Evolutionary conservation across 2,329 filamentous ascomycete genomes (phyloP).

Genomic region (Celoporthe dispersa): DNA sequence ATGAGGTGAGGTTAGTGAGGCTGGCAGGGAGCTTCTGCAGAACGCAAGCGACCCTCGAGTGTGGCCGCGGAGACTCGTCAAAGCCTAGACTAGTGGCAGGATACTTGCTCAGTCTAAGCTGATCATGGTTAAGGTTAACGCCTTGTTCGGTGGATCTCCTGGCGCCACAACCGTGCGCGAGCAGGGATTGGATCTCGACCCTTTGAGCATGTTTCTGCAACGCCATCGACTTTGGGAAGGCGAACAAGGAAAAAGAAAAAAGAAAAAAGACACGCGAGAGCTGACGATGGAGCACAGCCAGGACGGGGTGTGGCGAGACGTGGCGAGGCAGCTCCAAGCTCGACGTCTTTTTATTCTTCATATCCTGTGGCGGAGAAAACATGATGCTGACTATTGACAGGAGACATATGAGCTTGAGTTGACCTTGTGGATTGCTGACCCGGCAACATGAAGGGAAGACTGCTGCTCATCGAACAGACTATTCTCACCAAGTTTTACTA

Average conservation of each 20-base stretch:
- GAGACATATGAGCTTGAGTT: neutral
- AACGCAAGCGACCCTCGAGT: neutral
- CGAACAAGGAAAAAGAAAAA: neutral
- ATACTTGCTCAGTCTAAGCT: constrained; percentile 28
- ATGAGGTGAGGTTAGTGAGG: constrained; percentile 4
- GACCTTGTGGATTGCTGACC: neutral
- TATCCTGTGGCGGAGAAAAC: neutral
- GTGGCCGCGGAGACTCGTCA: neutral
- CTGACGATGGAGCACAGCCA: neutral
- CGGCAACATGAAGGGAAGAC: neutral
- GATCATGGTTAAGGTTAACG: constrained; percentile 8
- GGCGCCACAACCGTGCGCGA: constrained; percentile 18
- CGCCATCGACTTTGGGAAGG: constrained; percentile 4
- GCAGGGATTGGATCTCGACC: constrained; percentile 20
- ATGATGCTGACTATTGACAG: too few relatives aligned
- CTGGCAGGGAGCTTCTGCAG: neutral
- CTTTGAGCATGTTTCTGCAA: constrained; percentile 26
- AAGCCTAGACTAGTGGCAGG: constrained; percentile 13
- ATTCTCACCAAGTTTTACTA: neutral
- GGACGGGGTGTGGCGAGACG: neutral
- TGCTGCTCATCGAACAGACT: neutral
- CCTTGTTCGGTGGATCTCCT: neutral
- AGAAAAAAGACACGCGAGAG: neutral
- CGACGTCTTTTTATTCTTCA: neutral
- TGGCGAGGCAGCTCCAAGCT: neutral